These are phyloP conservation scores for Polygonum maritimum DNA, from an alignment of 148 eudicot genomes.

Conservation along the genomic window DNA sequence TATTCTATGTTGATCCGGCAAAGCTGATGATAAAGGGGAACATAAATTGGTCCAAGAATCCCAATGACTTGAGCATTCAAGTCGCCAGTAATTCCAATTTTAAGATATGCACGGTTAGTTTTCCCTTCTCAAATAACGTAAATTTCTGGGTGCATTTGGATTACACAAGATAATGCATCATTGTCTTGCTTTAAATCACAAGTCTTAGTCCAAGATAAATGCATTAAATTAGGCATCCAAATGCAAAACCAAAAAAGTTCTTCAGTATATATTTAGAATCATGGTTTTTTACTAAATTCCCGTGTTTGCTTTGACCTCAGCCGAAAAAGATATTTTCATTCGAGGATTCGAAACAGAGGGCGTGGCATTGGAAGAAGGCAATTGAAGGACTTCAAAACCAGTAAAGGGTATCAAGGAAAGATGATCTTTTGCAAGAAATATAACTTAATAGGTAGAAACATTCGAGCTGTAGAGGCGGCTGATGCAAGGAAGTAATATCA, in stretches of 20 bases:
- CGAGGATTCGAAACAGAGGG: constrained; percentile 95
- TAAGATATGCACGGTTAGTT: constrained; percentile 82
- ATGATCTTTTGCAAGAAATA: constrained; percentile 27
- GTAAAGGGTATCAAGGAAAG: neutral
- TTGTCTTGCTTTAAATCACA: too few relatives aligned
- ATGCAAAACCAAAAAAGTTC: too few relatives aligned
- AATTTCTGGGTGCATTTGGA: neutral
- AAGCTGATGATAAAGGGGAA: constrained; percentile 77
- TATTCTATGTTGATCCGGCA: constrained; percentile 86
- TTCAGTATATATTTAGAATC: too few relatives aligned
- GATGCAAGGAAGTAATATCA: neutral
- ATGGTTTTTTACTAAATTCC: neutral
- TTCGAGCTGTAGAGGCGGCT: neutral
- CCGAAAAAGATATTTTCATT: constrained; percentile 81
- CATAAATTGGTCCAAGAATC: constrained; percentile 84
- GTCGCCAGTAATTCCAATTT: constrained; percentile 69
- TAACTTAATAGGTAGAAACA: constrained; percentile 1
- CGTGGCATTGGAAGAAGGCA: constrained; percentile 89
- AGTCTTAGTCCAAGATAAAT: too few relatives aligned
- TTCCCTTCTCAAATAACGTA: neutral
- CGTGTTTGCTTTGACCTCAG: constrained; percentile 28
- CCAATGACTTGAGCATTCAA: constrained; percentile 80
- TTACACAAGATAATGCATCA: too few relatives aligned
- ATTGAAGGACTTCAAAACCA: constrained; percentile 77
- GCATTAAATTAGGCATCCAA: too few relatives aligned